Evolutionary conservation across 148 eudicot genomes (phyloP).

Genomic region (Rhododendron vialii): DNA sequence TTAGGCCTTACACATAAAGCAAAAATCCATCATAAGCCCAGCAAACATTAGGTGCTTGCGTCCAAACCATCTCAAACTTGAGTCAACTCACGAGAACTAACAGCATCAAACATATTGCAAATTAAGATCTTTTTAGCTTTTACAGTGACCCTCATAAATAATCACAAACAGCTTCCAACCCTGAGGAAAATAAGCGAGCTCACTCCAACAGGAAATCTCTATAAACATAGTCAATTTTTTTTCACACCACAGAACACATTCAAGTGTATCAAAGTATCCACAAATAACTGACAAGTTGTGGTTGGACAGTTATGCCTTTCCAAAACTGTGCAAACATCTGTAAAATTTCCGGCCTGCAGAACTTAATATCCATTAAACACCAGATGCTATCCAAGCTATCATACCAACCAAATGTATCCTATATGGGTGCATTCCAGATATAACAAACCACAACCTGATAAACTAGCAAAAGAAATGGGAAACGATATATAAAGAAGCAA

Average conservation of each 20-base stretch:
- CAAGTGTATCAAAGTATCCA: neutral
- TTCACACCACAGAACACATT: neutral
- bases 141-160: neutral
- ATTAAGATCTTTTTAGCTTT: neutral
- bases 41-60: neutral
- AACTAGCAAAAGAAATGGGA: neutral
- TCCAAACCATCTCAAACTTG: neutral
- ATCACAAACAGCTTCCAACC: slow-evolving; percentile 2
- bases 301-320: neutral
- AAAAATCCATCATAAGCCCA: neutral
- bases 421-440: neutral
- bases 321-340: neutral
- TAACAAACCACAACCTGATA: neutral
- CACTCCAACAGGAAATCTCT: neutral
- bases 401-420: neutral
- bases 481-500: neutral
- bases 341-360: neutral
- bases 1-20: neutral
- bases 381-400: neutral
- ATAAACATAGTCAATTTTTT: neutral
- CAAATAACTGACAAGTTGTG: neutral
- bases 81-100: neutral
- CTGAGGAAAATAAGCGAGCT: neutral
- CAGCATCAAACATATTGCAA: neutral
- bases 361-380: neutral